Base-by-base conservation (phyloP, 2,329 filamentous ascomycete species). In the Blastomyces emzantsi region DNA sequence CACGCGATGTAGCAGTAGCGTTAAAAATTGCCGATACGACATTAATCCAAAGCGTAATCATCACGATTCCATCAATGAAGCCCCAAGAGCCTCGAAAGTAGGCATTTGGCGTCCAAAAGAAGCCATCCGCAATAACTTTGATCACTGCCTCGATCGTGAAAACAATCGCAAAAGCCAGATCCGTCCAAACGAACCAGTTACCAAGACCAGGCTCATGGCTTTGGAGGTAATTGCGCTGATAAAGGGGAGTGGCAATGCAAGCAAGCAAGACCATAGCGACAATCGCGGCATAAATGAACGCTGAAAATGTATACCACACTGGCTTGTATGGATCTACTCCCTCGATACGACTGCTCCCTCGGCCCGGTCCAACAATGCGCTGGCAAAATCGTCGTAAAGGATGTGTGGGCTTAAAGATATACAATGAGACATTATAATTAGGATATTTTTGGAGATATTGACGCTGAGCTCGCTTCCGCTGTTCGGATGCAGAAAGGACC, bases 11-110 rank as follows among this genome's bases (percentile, higher is more conserved):
- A 63, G 88, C 87, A 52, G 90, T 90, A 68, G 96, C 89, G 63
- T 92, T 87, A 71, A 85, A 84, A 62, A 99, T 81, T 1, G 93
- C 86, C 0, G 92, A 94, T 57, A 87, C 80, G 60, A 99, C 91
- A 71, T 96, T 97, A 73, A 97, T 88, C 93, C 94, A 97, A 9
- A 99, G 83, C 0, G 94, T 97, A 63, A 96, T 80, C 61, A 99
- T 81, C 68, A 99, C 94, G 55, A 97, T 77, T 0, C 89, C 91
- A 72, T 99, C 94, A 67, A 99, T 97, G 66, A 96, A 87, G 7
- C 94, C 95, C 94, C 94, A 99, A 0, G 92, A 93, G 72, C 93
- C 93, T 70, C 94, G 87, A 74, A 97, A 91, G 73, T 96, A 99
- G 2, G 95, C 95, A 76, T 99, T 97, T 0, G 94, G 94, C 0